Evolutionary conservation across 139 green algal genomes (phyloP).

Genomic region (Tetradesmus lagerheimii): DNA sequence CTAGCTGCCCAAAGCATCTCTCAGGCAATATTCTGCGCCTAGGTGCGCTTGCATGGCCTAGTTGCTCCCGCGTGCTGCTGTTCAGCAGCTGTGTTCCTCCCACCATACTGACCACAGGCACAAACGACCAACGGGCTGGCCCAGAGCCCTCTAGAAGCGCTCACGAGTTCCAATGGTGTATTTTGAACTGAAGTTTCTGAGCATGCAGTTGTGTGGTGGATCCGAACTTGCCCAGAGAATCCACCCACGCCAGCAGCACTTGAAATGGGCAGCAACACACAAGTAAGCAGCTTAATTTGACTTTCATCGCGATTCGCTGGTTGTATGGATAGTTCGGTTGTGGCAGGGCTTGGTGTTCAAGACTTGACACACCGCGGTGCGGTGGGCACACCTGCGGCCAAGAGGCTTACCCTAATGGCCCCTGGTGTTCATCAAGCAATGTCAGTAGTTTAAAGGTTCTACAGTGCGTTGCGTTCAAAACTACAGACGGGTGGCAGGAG

Average conservation of each 20-base stretch:
- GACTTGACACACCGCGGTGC: not conserved
- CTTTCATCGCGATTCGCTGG: not conserved
- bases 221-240: not conserved
- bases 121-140: not conserved
- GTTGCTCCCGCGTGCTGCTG: not conserved
- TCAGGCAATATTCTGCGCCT: not conserved
- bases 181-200: not conserved
- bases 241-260: not conserved
- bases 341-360: not conserved
- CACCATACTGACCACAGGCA: not conserved
- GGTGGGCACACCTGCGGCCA: not conserved
- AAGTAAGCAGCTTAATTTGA: not conserved
- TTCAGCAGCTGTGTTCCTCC: conserved; percentile 1
- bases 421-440: not conserved
- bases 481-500: not conserved
- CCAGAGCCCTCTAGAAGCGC: no score
- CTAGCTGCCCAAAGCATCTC: not conserved
- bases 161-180: not conserved
- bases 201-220: not conserved
- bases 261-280: not conserved
- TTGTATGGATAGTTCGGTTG: not conserved
- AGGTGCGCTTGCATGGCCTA: conserved; percentile 8
- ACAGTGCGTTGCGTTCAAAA: not conserved
- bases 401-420: not conserved
- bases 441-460: not conserved